Base-by-base conservation (phyloP, 306 rosid genomes). In the Malus sylvestris region DNA sequence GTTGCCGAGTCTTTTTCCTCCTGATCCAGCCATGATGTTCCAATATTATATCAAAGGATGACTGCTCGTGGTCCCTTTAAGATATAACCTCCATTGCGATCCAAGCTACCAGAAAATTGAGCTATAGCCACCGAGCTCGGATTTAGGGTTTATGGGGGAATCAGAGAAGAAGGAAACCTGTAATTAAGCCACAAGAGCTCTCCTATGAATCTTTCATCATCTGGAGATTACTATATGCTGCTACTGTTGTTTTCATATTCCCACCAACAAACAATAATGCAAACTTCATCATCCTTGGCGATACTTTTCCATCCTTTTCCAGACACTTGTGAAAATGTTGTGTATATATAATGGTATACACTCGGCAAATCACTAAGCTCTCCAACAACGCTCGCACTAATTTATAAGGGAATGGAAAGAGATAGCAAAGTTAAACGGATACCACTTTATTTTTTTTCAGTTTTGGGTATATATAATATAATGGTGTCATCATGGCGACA, bases 281-380 rank as follows among this genome's bases (percentile, higher is more conserved):
- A n/a, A 29, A 51, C 16, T 32, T 16, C 75, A 29, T 52, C 63
- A 71, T 30, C 33, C 13, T 35, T 71, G 64, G 46, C 10, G 18
- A 8, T 51, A 59, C 52, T 9, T 46, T 61, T 61, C 38, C 19
- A 29, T 32, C 45, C 74, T 70, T 68, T 71, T 6, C 8, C 20
- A 42, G 33, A 71, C 30, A 58, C 53, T 8, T 33, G 16, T 25
- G 25, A 35, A 57, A 22, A 38, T 61, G 52, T 2, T 78, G 77
- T 75, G 83, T 46, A 70, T 81, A 32, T 68, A 80, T 78, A 78
- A 87, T 86, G 93, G 85, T 75, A 80, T 75, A 82, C 87, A 87
- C 85, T 83, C 74, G 76, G 78, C 71, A 72, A 78, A 53, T 74
- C 89, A 87, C 93, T 83, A 87, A 69, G 64, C 60, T 55, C 42